Conservation (phyloP, 768 basidiomycete genomes). For the Tephrocybe sp. region DNA sequence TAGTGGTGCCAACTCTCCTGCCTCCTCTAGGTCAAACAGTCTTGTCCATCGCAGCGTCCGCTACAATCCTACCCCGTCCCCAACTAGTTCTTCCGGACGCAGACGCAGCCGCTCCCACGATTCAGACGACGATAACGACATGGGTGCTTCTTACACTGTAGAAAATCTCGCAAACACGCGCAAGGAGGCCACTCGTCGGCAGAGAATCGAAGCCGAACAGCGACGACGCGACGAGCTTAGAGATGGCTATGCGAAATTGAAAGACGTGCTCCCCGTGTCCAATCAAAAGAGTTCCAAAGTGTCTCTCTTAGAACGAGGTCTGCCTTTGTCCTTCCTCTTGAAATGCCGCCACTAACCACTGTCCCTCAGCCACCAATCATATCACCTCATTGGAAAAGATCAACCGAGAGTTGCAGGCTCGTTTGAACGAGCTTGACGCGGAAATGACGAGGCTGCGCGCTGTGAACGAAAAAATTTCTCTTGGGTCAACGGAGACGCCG, state of each 20-base stretch:
- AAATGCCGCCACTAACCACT: conserved; percentile 11
- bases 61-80: conserved; percentile 83
- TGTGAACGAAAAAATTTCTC: conserved; percentile 83
- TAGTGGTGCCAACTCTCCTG: conserved; percentile 75
- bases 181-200: conserved; percentile 82
- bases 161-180: conserved; percentile 76
- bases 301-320: conserved; percentile 85
- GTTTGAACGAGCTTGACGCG: conserved; percentile 62
- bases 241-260: conserved; percentile 86
- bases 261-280: conserved; percentile 82
- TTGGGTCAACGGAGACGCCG: conserved; percentile 56
- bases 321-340: conserved; percentile 22
- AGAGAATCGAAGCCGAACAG: conserved; percentile 90
- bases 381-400: conserved; percentile 71
- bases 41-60: conserved; percentile 75
- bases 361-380: conserved; percentile 68
- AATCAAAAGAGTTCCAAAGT: conserved; percentile 94
- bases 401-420: conserved; percentile 70
- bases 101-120: conserved; percentile 74
- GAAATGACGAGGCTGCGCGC: conserved; percentile 72
- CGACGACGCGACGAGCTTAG: conserved; percentile 85
- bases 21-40: conserved; percentile 73
- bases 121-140: conserved; percentile 72
- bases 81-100: conserved; percentile 69
- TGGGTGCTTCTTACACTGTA: conserved; percentile 65